Base-by-base conservation (phyloP, 352 stramenopile genomes). In the Albugo laibachii region DNA sequence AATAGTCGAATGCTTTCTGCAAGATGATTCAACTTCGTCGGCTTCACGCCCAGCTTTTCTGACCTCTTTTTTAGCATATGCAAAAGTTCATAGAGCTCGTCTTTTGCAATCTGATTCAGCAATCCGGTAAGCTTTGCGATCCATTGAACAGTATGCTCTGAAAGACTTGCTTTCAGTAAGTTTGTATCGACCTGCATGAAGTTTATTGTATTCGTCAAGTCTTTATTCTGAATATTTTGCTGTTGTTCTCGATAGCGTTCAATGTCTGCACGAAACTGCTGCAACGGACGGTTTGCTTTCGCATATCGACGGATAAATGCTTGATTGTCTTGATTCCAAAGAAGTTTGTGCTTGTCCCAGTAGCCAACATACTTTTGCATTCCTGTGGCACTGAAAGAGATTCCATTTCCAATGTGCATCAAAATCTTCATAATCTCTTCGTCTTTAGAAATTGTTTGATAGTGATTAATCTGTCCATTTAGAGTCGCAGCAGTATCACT, bases 391-490 rank as follows among this genome's bases (percentile, higher is more conserved):
- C 77, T 95, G 0, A 82, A 87, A 1, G 74, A 89, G 83, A 97
- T 96, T 11, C 88, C 88, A 56, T 97, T 97, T 85, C 97, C 97
- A 48, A 97, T 95, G 45, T 95, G 79, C 1, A 96, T 84, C 6
- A 95, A 63, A 11, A 97, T 78, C 53, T 96, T 96, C 2, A 97
- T 59, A 35, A 94, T 96, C 48, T 97, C 92, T 58, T 95, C 82
- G 50, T 97, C 88, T 42, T 96, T 95, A 51, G 87, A 95, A 47
- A 96, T 94, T n/a, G 77, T 88, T 45, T 95, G 74, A 52, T 94
- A 96, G 46, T 94, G 96, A 31, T 78, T 86, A 57, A 64, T 86
- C 8, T 31, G 24, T 10, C 3, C 24, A 31, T 31, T 31, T 19
- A 56, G 47, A 1, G 45, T 50, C 3, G 41, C 8, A 8, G 8